phyloP scores from a whole-genome alignment of 495 filamentous ascomycete species.

The Pyrenula massariospora region DNA sequence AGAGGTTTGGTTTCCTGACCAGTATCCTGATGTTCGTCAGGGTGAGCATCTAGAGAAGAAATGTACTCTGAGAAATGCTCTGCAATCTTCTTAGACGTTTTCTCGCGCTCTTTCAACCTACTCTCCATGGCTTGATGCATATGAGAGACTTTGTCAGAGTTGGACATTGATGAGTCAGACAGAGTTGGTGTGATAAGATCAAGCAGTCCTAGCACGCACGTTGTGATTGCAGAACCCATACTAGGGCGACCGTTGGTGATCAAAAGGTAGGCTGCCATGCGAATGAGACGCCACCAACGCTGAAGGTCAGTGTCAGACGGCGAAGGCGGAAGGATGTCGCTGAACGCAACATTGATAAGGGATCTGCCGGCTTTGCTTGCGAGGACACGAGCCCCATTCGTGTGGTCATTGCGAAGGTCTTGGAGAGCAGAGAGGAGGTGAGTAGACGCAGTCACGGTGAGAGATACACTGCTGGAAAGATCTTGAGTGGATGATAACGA shows the following conservation, averaged over 20 bases:
- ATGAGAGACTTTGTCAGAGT: conserved; percentile 15
- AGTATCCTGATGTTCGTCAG: no score
- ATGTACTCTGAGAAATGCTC: conserved; percentile 24
- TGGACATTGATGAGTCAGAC: conserved; percentile 3
- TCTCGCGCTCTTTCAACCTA: conserved; percentile 17
- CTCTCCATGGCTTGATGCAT: conserved; percentile 17
- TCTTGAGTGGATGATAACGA: no score
- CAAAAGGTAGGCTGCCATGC: conserved; percentile 51
- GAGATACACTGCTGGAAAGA: not conserved
- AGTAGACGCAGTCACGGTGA: not conserved
- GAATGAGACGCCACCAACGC: conserved; percentile 40
- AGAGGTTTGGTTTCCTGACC: conserved; percentile 13
- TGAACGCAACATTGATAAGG: not conserved
- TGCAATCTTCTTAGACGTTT: conserved; percentile 16
- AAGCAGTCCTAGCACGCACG: conserved; percentile 34
- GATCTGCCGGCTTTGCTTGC: conserved; percentile 6
- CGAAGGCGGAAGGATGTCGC: not conserved
- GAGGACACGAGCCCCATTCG: conserved; percentile 33
- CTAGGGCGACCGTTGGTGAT: conserved; percentile 50
- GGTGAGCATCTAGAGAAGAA: not conserved
- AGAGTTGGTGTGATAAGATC: conserved; percentile 18
- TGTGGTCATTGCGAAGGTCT: conserved; percentile 23
- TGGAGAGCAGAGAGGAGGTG: not conserved
- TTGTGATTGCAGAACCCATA: conserved; percentile 49
- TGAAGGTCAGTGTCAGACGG: not conserved